Conservation (phyloP, 495 filamentous ascomycete species). For the Penicillium waksmanii region DNA sequence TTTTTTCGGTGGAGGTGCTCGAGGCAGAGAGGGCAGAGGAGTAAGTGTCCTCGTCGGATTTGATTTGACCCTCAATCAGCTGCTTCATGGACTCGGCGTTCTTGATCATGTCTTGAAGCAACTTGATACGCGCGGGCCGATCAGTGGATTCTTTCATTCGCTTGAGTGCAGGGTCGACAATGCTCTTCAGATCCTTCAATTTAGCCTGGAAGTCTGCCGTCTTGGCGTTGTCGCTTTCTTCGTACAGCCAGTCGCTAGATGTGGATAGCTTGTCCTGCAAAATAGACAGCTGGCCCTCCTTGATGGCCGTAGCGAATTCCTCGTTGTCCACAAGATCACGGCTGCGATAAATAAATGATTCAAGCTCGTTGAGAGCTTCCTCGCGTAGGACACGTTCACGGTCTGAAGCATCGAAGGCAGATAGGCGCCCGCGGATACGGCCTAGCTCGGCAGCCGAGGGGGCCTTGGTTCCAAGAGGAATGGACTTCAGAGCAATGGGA, state of each 20-base stretch:
- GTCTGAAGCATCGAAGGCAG: conserved; percentile 84
- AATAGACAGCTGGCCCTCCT: conserved; percentile 58
- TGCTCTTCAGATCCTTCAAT: conserved; percentile 70
- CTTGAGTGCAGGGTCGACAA: conserved; percentile 69
- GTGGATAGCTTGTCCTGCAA: conserved; percentile 68
- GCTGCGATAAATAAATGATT: conserved; percentile 88
- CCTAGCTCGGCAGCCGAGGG: conserved; percentile 60
- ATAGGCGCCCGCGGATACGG: conserved; percentile 71
- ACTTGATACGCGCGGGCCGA: conserved; percentile 66
- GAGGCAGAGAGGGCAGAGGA: conserved; percentile 39
- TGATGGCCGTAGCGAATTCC: conserved; percentile 71
- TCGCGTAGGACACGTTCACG: conserved; percentile 73
- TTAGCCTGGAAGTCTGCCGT: conserved; percentile 70
- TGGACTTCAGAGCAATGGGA: conserved; percentile 64
- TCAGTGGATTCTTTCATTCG: conserved; percentile 68
- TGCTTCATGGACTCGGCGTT: conserved; percentile 53
- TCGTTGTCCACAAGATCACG: conserved; percentile 79
- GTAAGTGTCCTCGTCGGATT: conserved; percentile 45
- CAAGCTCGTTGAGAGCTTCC: conserved; percentile 88
- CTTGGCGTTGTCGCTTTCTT: conserved; percentile 75
- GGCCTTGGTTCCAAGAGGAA: conserved; percentile 62
- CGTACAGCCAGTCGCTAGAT: conserved; percentile 89
- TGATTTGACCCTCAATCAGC: conserved; percentile 46
- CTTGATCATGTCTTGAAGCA: conserved; percentile 63
- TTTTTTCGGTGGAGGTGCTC: conserved; percentile 30